These are phyloP conservation scores for Dioscorea alata DNA, from an alignment of 106 monocot species.

Conservation along the genomic window DNA sequence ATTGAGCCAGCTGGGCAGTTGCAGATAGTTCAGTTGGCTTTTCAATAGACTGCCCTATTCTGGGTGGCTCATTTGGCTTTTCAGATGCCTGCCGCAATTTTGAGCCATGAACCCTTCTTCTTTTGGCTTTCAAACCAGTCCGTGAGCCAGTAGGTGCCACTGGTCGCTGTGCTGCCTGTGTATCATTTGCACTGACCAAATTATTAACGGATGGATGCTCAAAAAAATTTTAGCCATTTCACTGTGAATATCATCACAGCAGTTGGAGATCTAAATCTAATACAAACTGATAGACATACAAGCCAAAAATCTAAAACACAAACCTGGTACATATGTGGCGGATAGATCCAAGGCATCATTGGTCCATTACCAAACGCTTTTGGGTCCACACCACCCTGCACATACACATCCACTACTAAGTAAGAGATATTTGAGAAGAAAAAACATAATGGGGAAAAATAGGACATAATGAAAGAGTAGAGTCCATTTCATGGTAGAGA, in stretches of 20 bases:
- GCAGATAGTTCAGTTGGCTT: background rate
- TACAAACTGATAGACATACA: constrained; percentile 1
- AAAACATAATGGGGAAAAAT: too few relatives aligned
- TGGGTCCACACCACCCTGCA: constrained; percentile 47
- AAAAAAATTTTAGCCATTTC: too few relatives aligned
- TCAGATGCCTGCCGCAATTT: constrained; percentile 12
- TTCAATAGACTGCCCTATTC: background rate
- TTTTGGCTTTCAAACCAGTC: constrained; percentile 6
- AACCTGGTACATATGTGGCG: constrained; percentile 51
- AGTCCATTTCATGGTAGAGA: background rate
- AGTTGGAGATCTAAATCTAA: too few relatives aligned
- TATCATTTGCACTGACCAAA: background rate
- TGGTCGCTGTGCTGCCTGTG: constrained; percentile 13
- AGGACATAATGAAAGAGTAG: too few relatives aligned
- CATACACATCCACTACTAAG: constrained; percentile 1
- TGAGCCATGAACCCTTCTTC: constrained; percentile 4
- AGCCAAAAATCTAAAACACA: background rate
- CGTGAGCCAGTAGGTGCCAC: background rate
- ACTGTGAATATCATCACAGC: too few relatives aligned
- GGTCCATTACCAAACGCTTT: constrained; percentile 46
- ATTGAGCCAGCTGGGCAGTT: background rate
- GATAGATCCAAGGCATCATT: constrained; percentile 53
- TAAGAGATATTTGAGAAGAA: background rate
- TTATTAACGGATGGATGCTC: background rate
- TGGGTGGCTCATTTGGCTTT: constrained; percentile 9